A percentile compares a stretch with the other conserved stretches of the same genome.
phyloP scores from a whole-genome alignment of 345 rosid genomes.

The Psidium friedrichsthalianum region DNA sequence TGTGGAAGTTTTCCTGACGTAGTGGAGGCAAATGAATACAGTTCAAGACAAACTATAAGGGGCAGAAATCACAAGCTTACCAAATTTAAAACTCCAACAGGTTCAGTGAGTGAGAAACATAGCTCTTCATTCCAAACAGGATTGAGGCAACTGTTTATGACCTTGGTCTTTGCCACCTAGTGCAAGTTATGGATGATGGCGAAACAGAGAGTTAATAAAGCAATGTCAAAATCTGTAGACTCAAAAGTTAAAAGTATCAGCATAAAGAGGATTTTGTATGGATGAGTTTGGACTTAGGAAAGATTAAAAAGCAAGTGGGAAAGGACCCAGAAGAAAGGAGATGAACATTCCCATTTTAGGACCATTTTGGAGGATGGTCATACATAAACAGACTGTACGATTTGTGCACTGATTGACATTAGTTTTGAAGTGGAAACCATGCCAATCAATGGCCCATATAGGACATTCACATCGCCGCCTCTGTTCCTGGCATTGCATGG shows the following conservation, averaged over 20 bases:
- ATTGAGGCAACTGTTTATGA: slow-evolving; percentile 82
- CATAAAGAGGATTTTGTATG: background rate
- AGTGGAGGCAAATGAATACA: too few species aligned
- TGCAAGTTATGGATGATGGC: background rate
- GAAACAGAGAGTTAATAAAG: background rate
- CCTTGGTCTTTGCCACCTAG: slow-evolving; percentile 66
- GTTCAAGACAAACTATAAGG: background rate
- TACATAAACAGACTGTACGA: background rate
- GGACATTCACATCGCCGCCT: background rate
- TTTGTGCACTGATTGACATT: background rate
- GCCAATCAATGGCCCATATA: background rate
- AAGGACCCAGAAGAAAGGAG: background rate
- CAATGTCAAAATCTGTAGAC: background rate
- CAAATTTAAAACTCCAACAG: slow-evolving; percentile 45
- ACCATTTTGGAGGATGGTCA: background rate
- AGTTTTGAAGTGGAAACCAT: background rate
- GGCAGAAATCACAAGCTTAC: background rate
- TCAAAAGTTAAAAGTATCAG: background rate
- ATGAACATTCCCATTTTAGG: background rate
- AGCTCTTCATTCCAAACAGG: slow-evolving; percentile 97
- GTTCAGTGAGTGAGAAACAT: slow-evolving; percentile 58
- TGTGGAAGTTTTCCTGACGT: background rate
- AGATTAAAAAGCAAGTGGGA: background rate
- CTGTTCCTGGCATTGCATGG: background rate
- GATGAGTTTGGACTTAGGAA: background rate